Evolutionary conservation across 2,329 filamentous ascomycete genomes (phyloP).

Genomic region (Cryphonectria japonica): DNA sequence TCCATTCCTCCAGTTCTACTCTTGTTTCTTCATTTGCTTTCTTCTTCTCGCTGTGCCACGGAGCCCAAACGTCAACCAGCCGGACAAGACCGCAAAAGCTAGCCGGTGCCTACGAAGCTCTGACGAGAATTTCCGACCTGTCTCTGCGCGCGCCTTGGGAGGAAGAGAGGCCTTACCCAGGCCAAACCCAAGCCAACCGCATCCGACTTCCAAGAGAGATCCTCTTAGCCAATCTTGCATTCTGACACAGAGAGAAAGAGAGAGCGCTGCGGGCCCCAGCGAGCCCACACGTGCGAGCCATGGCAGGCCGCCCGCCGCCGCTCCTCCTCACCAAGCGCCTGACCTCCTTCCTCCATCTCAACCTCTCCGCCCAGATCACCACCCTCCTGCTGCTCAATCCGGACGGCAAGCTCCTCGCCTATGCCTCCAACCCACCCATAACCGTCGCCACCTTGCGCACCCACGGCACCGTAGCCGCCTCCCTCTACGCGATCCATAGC

Average conservation of each 20-base stretch:
- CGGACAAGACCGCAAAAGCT: not conserved
- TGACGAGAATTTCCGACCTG: not conserved
- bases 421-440: constrained; percentile 53
- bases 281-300: not conserved
- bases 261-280: not conserved
- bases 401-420: constrained; percentile 66
- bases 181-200: not conserved
- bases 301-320: constrained; percentile 46
- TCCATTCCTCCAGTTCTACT: not conserved
- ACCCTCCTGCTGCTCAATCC: constrained; percentile 63
- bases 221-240: not conserved
- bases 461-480: constrained; percentile 66
- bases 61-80: not conserved
- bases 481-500: constrained; percentile 62
- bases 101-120: not conserved
- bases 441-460: constrained; percentile 62
- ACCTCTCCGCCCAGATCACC: constrained; percentile 60
- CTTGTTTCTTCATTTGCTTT: not conserved
- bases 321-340: constrained; percentile 69
- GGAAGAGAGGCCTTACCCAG: not conserved
- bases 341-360: constrained; percentile 62
- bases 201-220: not conserved
- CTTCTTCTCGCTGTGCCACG: not conserved
- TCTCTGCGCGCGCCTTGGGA: not conserved
- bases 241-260: not conserved